Conservation (phyloP, 805 yeast species). For the Schizosaccharomyces octosporus region DNA sequence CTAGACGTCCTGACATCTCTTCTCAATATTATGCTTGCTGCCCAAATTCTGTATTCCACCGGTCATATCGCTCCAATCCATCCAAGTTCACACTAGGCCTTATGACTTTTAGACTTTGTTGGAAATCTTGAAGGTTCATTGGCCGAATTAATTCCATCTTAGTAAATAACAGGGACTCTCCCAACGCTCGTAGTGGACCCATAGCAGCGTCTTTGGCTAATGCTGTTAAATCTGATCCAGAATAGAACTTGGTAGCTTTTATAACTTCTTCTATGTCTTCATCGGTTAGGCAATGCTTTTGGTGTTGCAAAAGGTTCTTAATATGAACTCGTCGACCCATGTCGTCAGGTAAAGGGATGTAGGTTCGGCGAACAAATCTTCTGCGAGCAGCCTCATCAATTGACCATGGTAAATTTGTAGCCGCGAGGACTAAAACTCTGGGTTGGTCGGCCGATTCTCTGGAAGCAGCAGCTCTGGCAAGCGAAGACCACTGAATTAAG, state of each 20-base stretch:
- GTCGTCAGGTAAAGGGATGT: conserved; percentile 78
- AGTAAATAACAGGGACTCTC: conserved; percentile 49
- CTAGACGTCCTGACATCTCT: background rate
- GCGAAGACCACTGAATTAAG: conserved; percentile 79
- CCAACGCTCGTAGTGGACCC: conserved; percentile 83
- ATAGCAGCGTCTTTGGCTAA: conserved; percentile 91
- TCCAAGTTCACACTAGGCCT: conserved; percentile 73
- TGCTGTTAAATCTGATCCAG: conserved; percentile 87
- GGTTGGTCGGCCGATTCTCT: conserved; percentile 22
- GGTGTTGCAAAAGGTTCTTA: conserved; percentile 37
- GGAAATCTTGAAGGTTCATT: conserved; percentile 46
- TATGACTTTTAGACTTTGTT: conserved; percentile 47
- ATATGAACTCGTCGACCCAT: conserved; percentile 60
- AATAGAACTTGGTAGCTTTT: conserved; percentile 44
- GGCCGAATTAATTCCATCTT: conserved; percentile 59
- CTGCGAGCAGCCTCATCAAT: conserved; percentile 93
- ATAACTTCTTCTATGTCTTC: conserved; percentile 38
- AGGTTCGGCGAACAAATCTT: conserved; percentile 72
- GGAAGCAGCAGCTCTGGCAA: conserved; percentile 66
- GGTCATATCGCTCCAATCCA: conserved; percentile 55
- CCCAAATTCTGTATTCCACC: conserved; percentile 26
- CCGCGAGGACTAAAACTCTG: conserved; percentile 74
- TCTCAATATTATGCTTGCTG: background rate
- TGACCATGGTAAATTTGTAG: conserved; percentile 91
- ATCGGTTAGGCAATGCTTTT: conserved; percentile 42